A percentile compares a stretch with the other conserved stretches of the same genome.
Evolutionary conservation across 2,329 filamentous ascomycete genomes (phyloP).

Genomic region (Phoma herbarum): DNA sequence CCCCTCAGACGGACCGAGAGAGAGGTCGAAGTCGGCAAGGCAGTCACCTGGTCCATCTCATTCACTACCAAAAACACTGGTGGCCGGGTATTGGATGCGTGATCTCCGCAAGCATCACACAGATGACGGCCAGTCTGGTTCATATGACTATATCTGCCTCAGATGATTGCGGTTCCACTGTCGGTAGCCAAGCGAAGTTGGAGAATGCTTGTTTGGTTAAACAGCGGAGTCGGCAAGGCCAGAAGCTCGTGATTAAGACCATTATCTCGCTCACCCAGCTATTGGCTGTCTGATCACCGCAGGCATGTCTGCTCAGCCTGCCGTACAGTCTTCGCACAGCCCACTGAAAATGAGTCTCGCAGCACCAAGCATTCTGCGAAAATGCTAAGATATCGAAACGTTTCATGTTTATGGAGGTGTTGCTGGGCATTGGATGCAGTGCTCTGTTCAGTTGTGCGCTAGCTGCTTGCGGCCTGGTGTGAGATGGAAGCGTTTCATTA

Average conservation of each 20-base stretch:
- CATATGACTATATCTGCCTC: neutral
- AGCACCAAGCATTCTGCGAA: neutral
- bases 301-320: too few relatives aligned
- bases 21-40: neutral
- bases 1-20: conserved; percentile 6
- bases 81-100: neutral
- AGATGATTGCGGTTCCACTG: neutral
- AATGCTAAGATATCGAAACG: conserved; percentile 19
- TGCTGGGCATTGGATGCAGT: conserved; percentile 3
- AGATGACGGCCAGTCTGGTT: neutral
- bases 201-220: neutral
- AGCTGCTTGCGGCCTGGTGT: neutral
- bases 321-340: too few relatives aligned
- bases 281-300: neutral
- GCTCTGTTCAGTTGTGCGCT: neutral
- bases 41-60: neutral
- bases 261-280: neutral
- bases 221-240: neutral
- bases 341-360: too few relatives aligned
- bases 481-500: conserved; percentile 17
- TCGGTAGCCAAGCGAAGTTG: neutral
- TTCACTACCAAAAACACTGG: too few relatives aligned
- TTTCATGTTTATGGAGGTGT: conserved; percentile 8
- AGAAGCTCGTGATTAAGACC: neutral
- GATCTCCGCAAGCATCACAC: neutral